Conservation (phyloP, 257 asterid genomes). For the Fraxinus anomala region DNA sequence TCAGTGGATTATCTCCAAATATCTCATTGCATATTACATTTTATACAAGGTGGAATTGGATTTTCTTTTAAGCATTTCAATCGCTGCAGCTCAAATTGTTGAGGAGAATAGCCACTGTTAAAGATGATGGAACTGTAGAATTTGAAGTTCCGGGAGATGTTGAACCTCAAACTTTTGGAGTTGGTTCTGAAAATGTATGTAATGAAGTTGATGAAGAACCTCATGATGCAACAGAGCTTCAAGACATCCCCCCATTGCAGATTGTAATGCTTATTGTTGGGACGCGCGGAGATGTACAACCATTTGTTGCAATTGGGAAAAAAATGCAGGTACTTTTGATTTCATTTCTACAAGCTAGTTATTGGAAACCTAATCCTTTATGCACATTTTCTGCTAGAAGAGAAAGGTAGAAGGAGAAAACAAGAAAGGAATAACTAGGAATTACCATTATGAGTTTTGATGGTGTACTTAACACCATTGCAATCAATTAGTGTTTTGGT, state of each 20-base stretch:
- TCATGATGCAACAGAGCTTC: constrained; percentile 65
- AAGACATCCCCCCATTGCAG: constrained; percentile 76
- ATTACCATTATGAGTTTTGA: not conserved
- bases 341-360: not conserved
- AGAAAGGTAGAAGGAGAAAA: not conserved
- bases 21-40: constrained; percentile 11
- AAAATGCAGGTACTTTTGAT: constrained; percentile 59
- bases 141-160: constrained; percentile 81
- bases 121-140: constrained; percentile 91
- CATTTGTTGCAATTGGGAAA: constrained; percentile 93
- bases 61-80: constrained; percentile 48
- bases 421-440: not conserved
- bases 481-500: not conserved
- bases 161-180: constrained; percentile 48
- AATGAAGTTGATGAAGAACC: constrained; percentile 60
- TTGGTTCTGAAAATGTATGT: constrained; percentile 40
- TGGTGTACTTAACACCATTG: not conserved
- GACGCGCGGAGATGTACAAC: constrained; percentile 98
- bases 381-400: not conserved
- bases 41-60: constrained; percentile 11
- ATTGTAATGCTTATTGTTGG: constrained; percentile 95
- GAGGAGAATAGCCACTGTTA: constrained; percentile 89
- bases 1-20: constrained; percentile 8
- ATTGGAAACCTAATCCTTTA: not conserved
- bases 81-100: constrained; percentile 85